Base-by-base conservation (phyloP, 2,329 filamentous ascomycete species). In the Trichoderma simmonsii region DNA sequence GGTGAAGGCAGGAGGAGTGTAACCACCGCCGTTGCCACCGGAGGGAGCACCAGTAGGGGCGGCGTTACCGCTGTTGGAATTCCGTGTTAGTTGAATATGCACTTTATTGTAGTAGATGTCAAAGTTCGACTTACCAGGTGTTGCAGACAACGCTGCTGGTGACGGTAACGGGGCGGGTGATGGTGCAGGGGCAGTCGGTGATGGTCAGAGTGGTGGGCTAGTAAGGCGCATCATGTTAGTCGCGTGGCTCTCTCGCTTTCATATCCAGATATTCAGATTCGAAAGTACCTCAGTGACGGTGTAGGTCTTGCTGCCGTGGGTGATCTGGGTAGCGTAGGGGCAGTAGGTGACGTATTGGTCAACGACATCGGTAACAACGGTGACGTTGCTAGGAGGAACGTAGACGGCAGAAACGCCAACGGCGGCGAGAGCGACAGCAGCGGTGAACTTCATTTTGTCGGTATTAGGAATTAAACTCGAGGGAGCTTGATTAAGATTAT, bases 261-360 rank as follows among this genome's bases (percentile, higher is more conserved):
- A 24, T 14, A 24, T 54, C 48, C 9, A 54, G 48, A 62, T 34
- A 30, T 51, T 30, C 24, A 71, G 51, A 18, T 15, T 43, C 39
- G 71, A n/a, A 57, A 85, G 73, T 85, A 88, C 88, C 83, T 87
- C 84, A 75, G 90, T 90, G 83, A 93, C 85, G 77, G 87, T 91
- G 87, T 92, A 92, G 83, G 90, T 92, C 81, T 87, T 85, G 82
- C 82, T 85, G 80, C 86, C 87, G 84, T 91, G 85, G 78, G 87
- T 88, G 82, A 93, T 82, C 77, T 85, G 82, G 77, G 91, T 93
- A 75, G 91, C 81, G 76, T 79, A 85, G 26, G 92, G 91, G 89
- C 92, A 94, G 89, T 86, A 93, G 80, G 91, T 94, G 83, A 87
- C 90, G 85, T 88, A 88, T 72, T 84, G 82, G 72, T 89, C 90